Percentiles rank a stretch among this genome's conserved stretches.
Evolutionary conservation across 23 red algal genomes (phyloP).

Genomic region (Gracilaria vermiculophylla): DNA sequence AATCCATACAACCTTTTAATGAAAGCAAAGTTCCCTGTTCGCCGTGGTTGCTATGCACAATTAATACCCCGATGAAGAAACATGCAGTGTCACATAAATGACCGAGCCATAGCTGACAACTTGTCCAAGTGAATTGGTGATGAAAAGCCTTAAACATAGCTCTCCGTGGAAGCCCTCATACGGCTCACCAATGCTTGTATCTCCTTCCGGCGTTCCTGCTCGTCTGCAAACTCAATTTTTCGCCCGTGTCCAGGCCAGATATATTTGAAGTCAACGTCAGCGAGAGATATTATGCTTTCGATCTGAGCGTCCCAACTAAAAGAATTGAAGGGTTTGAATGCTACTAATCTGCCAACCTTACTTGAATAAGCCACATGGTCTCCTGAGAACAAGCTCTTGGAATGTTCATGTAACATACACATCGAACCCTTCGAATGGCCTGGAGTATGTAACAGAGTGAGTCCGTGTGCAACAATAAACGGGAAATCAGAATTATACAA

Average conservation of each 20-base stretch:
- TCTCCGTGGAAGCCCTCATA: neutral
- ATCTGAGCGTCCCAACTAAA: constrained; percentile 42
- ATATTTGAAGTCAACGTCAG: constrained; percentile 14
- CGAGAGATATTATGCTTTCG: constrained; percentile 19
- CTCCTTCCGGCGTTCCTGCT: neutral
- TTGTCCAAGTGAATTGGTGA: too few relatives aligned
- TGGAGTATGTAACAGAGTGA: constrained; percentile 56
- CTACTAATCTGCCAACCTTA: constrained; percentile 18
- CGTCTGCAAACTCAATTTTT: constrained; percentile 30
- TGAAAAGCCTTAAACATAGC: neutral
- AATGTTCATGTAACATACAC: constrained; percentile 27
- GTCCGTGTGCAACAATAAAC: constrained; percentile 28
- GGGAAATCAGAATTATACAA: constrained; percentile 51
- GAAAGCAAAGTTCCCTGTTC: too few relatives aligned
- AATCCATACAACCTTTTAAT: too few relatives aligned
- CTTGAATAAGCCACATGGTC: constrained; percentile 65
- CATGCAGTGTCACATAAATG: too few relatives aligned
- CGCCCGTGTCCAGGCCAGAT: constrained; percentile 78
- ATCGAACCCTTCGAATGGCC: constrained; percentile 77
- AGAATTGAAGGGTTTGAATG: constrained; percentile 27
- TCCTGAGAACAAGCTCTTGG: constrained; percentile 72
- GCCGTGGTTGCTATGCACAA: too few relatives aligned
- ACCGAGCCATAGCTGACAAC: too few relatives aligned
- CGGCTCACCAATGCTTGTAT: neutral
- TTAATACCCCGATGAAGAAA: too few relatives aligned